These are phyloP conservation scores for Bifiguratus adelaidae DNA, from an alignment of 192 early-diverging fungal genomes.

Conservation along the genomic window DNA sequence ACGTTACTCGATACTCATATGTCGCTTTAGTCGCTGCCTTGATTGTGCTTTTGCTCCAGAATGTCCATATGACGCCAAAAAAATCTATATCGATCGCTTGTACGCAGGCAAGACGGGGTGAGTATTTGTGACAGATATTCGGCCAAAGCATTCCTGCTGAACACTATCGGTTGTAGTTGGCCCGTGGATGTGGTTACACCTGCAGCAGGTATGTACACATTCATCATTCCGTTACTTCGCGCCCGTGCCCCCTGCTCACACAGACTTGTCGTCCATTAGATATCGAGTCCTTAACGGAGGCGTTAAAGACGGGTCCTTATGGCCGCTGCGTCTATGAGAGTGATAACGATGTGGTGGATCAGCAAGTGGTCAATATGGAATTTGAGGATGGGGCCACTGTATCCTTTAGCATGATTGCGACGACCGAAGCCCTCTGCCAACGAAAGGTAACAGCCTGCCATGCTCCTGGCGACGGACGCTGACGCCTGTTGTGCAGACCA, in stretches of 20 bases:
- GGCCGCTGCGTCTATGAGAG: conserved; percentile 59
- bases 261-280: too few relatives aligned
- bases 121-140: too few relatives aligned
- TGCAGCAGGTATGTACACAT: not conserved
- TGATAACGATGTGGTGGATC: conserved; percentile 59
- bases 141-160: too few relatives aligned
- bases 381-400: conserved; percentile 15
- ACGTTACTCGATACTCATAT: not conserved
- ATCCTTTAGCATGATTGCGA: conserved; percentile 11
- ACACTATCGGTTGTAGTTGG: too few relatives aligned
- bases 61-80: conserved; percentile 50
- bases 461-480: not conserved
- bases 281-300: conserved; percentile 32
- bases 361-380: conserved; percentile 36
- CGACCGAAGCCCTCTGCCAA: conserved; percentile 5
- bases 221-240: not conserved
- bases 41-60: conserved; percentile 37
- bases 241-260: too few relatives aligned
- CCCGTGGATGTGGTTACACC: too few relatives aligned
- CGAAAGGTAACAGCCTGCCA: conserved; percentile 7
- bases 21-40: conserved; percentile 23
- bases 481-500: not conserved
- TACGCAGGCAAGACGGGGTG: conserved; percentile 27
- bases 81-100: conserved; percentile 34
- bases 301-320: conserved; percentile 40